Conservation (phyloP, 352 stramenopile genomes). For the Globisporangium sylvaticum region DNA sequence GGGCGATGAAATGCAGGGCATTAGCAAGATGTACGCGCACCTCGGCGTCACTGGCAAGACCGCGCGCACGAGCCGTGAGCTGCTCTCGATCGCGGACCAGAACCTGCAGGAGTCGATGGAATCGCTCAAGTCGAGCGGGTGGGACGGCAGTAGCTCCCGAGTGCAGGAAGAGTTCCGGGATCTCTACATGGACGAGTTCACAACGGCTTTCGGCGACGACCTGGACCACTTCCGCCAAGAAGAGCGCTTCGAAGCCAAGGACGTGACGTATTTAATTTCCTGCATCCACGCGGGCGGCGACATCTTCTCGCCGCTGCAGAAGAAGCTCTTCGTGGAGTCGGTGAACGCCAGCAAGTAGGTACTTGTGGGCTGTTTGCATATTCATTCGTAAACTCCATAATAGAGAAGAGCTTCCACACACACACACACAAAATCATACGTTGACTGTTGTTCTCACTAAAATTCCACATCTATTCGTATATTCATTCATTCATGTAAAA, state of each 20-base stretch:
- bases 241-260: slow-evolving; percentile 81
- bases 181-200: slow-evolving; percentile 86
- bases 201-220: slow-evolving; percentile 77
- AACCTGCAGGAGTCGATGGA: slow-evolving; percentile 31
- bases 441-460: slow-evolving; percentile 3
- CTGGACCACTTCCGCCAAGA: slow-evolving; percentile 83
- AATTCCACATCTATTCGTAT: slow-evolving; percentile 13
- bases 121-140: slow-evolving; percentile 15
- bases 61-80: slow-evolving; percentile 41
- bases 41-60: slow-evolving; percentile 51
- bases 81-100: slow-evolving; percentile 45
- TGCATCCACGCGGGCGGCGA: slow-evolving; percentile 79
- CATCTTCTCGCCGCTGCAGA: slow-evolving; percentile 77
- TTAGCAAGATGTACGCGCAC: slow-evolving; percentile 41
- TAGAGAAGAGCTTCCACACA: not conserved
- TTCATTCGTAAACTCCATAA: not conserved
- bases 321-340: slow-evolving; percentile 79
- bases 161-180: slow-evolving; percentile 60
- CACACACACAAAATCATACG: not conserved
- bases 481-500: slow-evolving; percentile 8
- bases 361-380: not conserved
- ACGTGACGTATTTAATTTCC: slow-evolving; percentile 88
- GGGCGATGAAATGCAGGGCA: slow-evolving; percentile 43
- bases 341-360: slow-evolving; percentile 20
- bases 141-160: slow-evolving; percentile 8